Percentiles rank a stretch among this genome's conserved stretches.
These are phyloP conservation scores for Plectosphaerella sp. DNA, from an alignment of 2,329 filamentous ascomycete genomes.

Conservation along the genomic window DNA sequence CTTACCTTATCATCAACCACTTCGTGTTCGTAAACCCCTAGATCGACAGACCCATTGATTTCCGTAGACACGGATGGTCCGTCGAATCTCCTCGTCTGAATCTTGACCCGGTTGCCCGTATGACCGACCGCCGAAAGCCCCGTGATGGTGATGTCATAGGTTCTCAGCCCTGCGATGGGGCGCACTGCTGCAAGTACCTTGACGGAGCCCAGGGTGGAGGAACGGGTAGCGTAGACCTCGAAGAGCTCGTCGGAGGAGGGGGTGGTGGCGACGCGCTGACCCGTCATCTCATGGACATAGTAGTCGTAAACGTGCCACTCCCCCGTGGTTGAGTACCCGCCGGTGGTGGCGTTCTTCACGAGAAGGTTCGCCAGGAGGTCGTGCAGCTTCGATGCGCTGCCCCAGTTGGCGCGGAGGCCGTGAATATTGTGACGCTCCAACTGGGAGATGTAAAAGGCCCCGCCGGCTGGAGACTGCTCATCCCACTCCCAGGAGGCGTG, in stretches of 20 bases:
- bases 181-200: conserved; percentile 1
- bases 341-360: neutral
- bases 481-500: conserved; percentile 27
- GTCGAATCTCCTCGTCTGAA: neutral
- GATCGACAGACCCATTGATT: neutral
- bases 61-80: neutral
- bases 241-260: neutral
- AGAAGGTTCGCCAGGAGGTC: conserved; percentile 36
- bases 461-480: conserved; percentile 34
- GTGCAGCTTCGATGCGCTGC: conserved; percentile 30
- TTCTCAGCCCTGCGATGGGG: neutral
- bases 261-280: conserved; percentile 4
- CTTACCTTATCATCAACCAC: neutral
- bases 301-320: conserved; percentile 9
- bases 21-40: neutral
- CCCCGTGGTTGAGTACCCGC: conserved; percentile 3
- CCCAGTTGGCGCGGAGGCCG: conserved; percentile 42
- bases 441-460: conserved; percentile 40
- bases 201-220: neutral
- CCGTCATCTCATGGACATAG: conserved; percentile 5
- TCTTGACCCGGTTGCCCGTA: neutral
- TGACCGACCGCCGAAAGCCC: neutral
- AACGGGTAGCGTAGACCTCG: conserved; percentile 4
- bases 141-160: neutral
- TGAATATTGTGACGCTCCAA: conserved; percentile 37